phyloP scores from a whole-genome alignment of 2,329 filamentous ascomycete genomes.

The Aureobasidium sp. region DNA sequence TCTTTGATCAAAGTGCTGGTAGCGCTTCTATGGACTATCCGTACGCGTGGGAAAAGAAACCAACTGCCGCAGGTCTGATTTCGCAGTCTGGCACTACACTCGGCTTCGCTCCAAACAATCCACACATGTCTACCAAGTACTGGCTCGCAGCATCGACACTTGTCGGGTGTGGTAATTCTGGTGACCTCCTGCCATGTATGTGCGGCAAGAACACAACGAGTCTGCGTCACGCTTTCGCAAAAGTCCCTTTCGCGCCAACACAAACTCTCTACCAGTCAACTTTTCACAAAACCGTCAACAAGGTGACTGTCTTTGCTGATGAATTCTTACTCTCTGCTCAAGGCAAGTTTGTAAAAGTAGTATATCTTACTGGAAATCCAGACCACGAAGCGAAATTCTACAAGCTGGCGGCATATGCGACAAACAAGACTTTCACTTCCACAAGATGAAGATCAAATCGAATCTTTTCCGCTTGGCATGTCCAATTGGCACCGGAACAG shows the following conservation, averaged over 20 bases:
- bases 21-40: too few species aligned
- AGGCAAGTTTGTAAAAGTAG: constrained; percentile 34
- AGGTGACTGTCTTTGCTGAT: constrained; percentile 24
- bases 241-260: constrained; percentile 20
- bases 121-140: constrained; percentile 31
- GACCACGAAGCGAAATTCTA: constrained; percentile 45
- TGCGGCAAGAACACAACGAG: constrained; percentile 19
- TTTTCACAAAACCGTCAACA: constrained; percentile 25
- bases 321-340: constrained; percentile 22
- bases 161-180: constrained; percentile 36
- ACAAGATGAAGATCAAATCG: constrained; percentile 26
- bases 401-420: constrained; percentile 35
- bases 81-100: constrained; percentile 35
- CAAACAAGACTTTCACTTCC: constrained; percentile 35
- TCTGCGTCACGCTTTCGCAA: constrained; percentile 20
- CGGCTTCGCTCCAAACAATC: constrained; percentile 39
- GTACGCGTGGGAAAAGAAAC: constrained; percentile 31
- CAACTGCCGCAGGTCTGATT: constrained; percentile 34
- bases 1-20: too few species aligned
- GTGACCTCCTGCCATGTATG: constrained; percentile 20
- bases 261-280: constrained; percentile 25
- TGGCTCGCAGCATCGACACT: constrained; percentile 38
- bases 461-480: constrained; percentile 29
- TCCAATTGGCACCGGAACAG: constrained; percentile 36
- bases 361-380: constrained; percentile 39